Conservation (phyloP, 1,139 yeast genomes). For the Entelexis paramagnoliae region DNA sequence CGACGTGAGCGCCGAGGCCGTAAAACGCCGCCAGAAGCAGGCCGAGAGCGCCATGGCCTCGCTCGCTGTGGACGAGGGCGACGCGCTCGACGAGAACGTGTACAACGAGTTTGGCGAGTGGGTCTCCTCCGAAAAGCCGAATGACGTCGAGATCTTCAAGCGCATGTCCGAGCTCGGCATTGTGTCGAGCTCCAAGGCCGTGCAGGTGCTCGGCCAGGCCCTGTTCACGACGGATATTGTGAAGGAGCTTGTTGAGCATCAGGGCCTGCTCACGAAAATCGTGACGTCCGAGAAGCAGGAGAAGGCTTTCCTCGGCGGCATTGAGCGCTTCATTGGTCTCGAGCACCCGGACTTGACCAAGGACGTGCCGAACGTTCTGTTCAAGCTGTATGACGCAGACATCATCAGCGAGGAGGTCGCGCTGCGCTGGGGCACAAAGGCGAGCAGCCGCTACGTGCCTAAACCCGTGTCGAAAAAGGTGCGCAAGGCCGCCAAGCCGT, state of each 20-base stretch:
- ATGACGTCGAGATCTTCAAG: slow-evolving; percentile 85
- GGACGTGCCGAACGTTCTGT: slow-evolving; percentile 67
- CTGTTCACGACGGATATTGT: slow-evolving; percentile 72
- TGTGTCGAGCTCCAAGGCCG: slow-evolving; percentile 60
- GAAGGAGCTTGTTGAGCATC: slow-evolving; percentile 62
- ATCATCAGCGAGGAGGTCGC: slow-evolving; percentile 74
- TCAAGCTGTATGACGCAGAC: slow-evolving; percentile 73
- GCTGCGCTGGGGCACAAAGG: slow-evolving; percentile 79
- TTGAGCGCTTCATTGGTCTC: slow-evolving; percentile 84
- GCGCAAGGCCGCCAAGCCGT: slow-evolving; percentile 92
- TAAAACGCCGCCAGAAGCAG: slow-evolving; percentile 82
- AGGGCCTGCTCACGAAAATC: slow-evolving; percentile 71
- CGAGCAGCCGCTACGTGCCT: slow-evolving; percentile 86
- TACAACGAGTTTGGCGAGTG: slow-evolving; percentile 83
- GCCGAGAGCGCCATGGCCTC: slow-evolving; percentile 49
- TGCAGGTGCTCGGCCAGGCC: slow-evolving; percentile 86
- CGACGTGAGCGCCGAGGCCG: slow-evolving; percentile 95
- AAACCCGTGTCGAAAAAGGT: slow-evolving; percentile 89
- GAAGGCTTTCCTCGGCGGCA: slow-evolving; percentile 86
- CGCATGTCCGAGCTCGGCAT: slow-evolving; percentile 75
- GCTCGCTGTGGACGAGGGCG: slow-evolving; percentile 34
- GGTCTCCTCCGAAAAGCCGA: slow-evolving; percentile 54
- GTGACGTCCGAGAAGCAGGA: slow-evolving; percentile 57
- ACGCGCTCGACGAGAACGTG: slow-evolving; percentile 31
- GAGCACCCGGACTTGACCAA: slow-evolving; percentile 69